A percentile compares a stretch with the other conserved stretches of the same genome.
phyloP scores from a whole-genome alignment of 1,139 yeast genomes.

The Debaryomyces singareniensis region DNA sequence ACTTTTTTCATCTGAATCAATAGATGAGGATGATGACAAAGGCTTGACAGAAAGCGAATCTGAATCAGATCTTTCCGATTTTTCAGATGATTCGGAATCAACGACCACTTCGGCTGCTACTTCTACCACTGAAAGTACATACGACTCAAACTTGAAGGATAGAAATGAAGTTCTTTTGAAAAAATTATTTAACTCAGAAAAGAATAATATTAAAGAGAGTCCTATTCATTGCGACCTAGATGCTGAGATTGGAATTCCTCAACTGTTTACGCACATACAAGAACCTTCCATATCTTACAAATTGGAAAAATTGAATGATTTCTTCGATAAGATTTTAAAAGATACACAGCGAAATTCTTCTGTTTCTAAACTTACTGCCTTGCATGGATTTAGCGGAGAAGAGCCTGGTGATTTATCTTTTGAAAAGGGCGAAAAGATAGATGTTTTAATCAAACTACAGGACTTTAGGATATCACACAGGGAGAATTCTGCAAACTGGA shows the following conservation, averaged over 20 bases:
- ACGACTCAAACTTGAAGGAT: background rate
- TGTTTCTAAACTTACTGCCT: constrained; percentile 16
- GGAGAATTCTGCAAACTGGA: constrained; percentile 25
- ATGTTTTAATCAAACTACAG: constrained; percentile 30
- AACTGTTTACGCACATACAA: constrained; percentile 1
- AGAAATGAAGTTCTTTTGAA: constrained; percentile 12
- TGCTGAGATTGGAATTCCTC: background rate
- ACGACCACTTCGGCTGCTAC: background rate
- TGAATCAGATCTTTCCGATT: background rate
- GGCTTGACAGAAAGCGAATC: no score
- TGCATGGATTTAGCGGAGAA: constrained; percentile 23
- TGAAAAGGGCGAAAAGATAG: constrained; percentile 27
- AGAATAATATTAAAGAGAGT: constrained; percentile 27
- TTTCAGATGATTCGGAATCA: background rate
- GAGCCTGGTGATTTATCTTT: constrained; percentile 39
- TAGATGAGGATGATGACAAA: background rate
- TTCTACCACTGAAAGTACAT: background rate
- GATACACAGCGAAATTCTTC: constrained; percentile 5
- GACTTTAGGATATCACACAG: constrained; percentile 16
- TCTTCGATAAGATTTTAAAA: constrained; percentile 16
- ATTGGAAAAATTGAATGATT: constrained; percentile 17
- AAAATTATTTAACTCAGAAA: constrained; percentile 28
- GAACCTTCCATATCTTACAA: constrained; percentile 18
- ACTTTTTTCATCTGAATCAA: background rate
- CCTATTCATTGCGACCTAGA: constrained; percentile 17